phyloP scores from a whole-genome alignment of 148 eudicot genomes.

The Oxyria digyna region DNA sequence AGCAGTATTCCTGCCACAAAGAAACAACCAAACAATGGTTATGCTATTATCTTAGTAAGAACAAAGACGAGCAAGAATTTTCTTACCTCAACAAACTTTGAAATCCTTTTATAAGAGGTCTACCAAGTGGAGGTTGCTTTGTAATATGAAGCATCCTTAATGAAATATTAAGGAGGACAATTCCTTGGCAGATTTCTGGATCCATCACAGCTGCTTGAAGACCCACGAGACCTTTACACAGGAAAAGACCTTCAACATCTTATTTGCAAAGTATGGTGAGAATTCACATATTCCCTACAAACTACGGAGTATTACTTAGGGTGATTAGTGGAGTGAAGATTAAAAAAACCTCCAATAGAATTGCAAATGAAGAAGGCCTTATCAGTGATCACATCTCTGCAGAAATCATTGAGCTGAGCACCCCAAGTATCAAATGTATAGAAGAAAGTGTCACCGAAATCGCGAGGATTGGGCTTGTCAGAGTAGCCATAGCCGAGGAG shows the following conservation, averaged over 20 bases:
- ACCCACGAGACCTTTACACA: constrained; percentile 64
- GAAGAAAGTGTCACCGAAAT: constrained; percentile 41
- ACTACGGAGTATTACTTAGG: background rate
- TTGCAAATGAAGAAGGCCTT: constrained; percentile 88
- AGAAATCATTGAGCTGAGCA: constrained; percentile 84
- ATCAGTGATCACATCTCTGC: constrained; percentile 59
- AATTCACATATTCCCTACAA: background rate
- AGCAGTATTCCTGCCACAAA: constrained; percentile 57
- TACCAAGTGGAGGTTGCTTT: constrained; percentile 71
- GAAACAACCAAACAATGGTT: background rate
- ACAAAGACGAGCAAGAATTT: background rate
- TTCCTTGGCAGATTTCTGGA: constrained; percentile 69
- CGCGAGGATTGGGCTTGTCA: constrained; percentile 86
- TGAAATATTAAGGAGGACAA: constrained; percentile 71
- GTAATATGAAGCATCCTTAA: constrained; percentile 89
- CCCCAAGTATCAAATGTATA: constrained; percentile 95
- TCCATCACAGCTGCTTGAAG: constrained; percentile 83
- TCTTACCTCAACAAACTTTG: constrained; percentile 76
- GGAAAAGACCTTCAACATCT: background rate
- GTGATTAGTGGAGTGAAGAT: background rate
- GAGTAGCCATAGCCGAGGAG: constrained; percentile 97
- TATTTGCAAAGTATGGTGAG: background rate
- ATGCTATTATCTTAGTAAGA: background rate
- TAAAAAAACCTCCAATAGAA: constrained; percentile 82
- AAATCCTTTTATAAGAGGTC: constrained; percentile 70